phyloP scores from a whole-genome alignment of 192 early-diverging fungal genomes.

The Haplosporangium gracile region DNA sequence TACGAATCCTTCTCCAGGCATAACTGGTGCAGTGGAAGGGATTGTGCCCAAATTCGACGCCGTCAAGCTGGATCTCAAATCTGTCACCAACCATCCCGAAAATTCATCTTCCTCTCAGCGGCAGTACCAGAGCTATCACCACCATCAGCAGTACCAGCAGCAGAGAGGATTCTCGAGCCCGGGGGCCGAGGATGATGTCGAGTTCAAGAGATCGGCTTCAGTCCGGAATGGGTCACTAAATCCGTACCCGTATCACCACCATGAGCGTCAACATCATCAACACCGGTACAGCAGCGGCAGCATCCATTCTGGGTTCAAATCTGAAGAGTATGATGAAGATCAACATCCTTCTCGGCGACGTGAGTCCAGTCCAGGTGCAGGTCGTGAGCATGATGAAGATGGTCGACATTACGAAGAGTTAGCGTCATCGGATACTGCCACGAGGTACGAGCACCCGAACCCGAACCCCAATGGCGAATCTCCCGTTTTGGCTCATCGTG shows the following conservation, averaged over 20 bases:
- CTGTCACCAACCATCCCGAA: background rate
- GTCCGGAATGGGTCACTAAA: background rate
- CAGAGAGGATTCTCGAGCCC: background rate
- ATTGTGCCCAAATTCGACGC: slow-evolving; percentile 42
- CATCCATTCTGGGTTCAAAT: background rate
- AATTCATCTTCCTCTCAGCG: background rate
- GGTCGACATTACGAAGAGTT: background rate
- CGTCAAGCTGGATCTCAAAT: slow-evolving; percentile 36
- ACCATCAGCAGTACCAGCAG: background rate
- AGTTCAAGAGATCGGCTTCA: background rate
- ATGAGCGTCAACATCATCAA: background rate
- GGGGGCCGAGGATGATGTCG: background rate
- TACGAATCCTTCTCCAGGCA: background rate
- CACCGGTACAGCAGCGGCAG: background rate
- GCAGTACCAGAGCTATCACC: background rate
- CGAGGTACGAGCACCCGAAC: slow-evolving; percentile 23
- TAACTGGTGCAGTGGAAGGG: background rate
- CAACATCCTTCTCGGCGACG: background rate
- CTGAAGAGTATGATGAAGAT: background rate
- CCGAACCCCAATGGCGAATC: slow-evolving; percentile 47
- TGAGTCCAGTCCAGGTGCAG: background rate
- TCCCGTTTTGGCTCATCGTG: slow-evolving; percentile 12
- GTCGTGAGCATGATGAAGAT: background rate
- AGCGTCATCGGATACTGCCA: slow-evolving; percentile 1
- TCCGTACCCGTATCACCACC: background rate